Percentiles rank a stretch among this genome's conserved stretches.
These are phyloP conservation scores for Xylaria bambusicola DNA, from an alignment of 495 filamentous ascomycete species.

Conservation along the genomic window DNA sequence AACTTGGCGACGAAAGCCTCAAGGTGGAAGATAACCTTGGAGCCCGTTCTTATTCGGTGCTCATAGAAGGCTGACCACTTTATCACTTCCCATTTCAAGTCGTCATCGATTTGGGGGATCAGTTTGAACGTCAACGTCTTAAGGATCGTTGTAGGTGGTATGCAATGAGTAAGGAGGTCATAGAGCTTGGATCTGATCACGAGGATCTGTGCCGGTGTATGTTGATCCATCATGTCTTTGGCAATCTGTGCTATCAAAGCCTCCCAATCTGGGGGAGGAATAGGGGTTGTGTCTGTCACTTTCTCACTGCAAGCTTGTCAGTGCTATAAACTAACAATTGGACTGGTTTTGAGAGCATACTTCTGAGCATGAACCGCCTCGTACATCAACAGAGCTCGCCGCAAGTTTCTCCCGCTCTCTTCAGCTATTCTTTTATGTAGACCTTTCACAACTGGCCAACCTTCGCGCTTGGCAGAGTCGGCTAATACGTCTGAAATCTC, in stretches of 20 bases:
- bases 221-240: slow-evolving; percentile 87
- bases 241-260: slow-evolving; percentile 83
- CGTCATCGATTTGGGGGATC: slow-evolving; percentile 81
- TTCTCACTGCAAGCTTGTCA: slow-evolving; percentile 68
- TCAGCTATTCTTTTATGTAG: slow-evolving; percentile 82
- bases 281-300: slow-evolving; percentile 80
- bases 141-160: slow-evolving; percentile 87
- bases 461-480: slow-evolving; percentile 73
- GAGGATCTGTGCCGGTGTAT: slow-evolving; percentile 81
- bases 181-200: slow-evolving; percentile 90
- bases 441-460: slow-evolving; percentile 67
- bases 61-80: slow-evolving; percentile 97
- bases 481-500: slow-evolving; percentile 81
- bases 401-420: slow-evolving; percentile 89
- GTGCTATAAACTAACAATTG: background rate
- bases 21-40: slow-evolving; percentile 95
- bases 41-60: slow-evolving; percentile 86
- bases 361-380: slow-evolving; percentile 97
- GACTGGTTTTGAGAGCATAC: slow-evolving; percentile 47
- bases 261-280: slow-evolving; percentile 96
- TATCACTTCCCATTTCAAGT: slow-evolving; percentile 86
- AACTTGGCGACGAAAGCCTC: slow-evolving; percentile 99
- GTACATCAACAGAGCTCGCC: slow-evolving; percentile 89
- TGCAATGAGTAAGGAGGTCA: slow-evolving; percentile 94
- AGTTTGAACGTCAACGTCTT: slow-evolving; percentile 94